Evolutionary conservation across 345 rosid genomes (phyloP), one percentile per base, ranked within the genome.

Genomic region (Acer yangbiense): DNA sequence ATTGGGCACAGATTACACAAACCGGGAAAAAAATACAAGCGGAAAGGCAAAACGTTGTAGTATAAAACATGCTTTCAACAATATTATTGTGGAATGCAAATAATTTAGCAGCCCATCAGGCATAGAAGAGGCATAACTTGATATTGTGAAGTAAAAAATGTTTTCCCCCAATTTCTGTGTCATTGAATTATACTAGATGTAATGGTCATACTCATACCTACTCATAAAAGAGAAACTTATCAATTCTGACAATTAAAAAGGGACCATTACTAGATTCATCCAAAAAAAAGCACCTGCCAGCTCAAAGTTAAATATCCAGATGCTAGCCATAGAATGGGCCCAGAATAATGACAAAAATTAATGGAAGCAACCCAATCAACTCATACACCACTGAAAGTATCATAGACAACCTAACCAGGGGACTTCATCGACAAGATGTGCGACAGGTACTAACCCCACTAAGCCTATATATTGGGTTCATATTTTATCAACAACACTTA

Each of bases 71-170:
- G 58, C 23, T 61, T 71, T 27, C 16, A 5, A 11, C 52, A 32
- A 13, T 35, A 21, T 52, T 70, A 32, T n/a, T 12, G 46, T 25
- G 76, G 27, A 65, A 67, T 57, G 75, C 50, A 77, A 48, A 76
- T 52, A 7, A 54, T 44, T 68, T 69, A 73, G 68, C 69, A 67
- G 25, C 44, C 43, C 17, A 48, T 29, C 52, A 43, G 32, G 35
- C 50, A 65, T 55, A 68, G 74, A 54, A 39, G 44, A 23, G 10
- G 44, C 17, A 29, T 62, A 39, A 21, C 32, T n/a, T 62, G n/a
- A 71, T 58, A 7, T 50, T 62, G 32, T 35, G 20, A 74, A 69
- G 48, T 63, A 58, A 50, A 50, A 21, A 63, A 20, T 29, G 55
- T 0, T 20, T 12, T 32, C 43, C 44, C 39, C 18, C 39, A 4